A percentile compares a stretch with the other conserved stretches of the same genome.
phyloP scores from a whole-genome alignment of 495 filamentous ascomycete species.

The Penicillium ucsense region DNA sequence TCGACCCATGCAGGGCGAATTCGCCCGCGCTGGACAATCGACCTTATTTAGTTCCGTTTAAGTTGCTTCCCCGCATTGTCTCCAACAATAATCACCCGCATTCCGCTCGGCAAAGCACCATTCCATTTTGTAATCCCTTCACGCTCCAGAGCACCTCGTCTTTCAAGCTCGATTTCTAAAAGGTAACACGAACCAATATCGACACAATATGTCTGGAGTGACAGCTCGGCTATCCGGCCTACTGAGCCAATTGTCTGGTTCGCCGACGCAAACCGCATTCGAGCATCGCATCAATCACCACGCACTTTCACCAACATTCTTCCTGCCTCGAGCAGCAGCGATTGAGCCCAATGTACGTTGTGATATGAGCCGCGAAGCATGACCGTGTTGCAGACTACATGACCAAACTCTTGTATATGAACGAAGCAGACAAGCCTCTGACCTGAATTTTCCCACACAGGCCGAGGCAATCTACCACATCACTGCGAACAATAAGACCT shows the following conservation, averaged over 20 bases:
- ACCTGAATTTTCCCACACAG: conserved; percentile 22
- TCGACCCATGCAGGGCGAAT: not conserved
- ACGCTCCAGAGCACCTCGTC: no score
- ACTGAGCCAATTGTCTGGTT: conserved; percentile 49
- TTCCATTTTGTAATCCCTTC: no score
- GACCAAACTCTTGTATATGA: no score
- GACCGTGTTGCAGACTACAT: no score
- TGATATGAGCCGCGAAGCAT: no score
- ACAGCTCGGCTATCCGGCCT: conserved; percentile 50
- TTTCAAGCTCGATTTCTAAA: no score
- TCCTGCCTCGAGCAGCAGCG: conserved; percentile 74
- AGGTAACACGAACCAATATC: not conserved
- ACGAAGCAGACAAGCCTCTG: not conserved
- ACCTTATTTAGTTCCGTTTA: no score
- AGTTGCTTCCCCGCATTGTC: conserved; percentile 19
- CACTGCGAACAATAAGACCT: conserved; percentile 63
- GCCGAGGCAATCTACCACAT: conserved; percentile 80
- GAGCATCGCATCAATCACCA: conserved; percentile 58
- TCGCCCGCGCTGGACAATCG: no score
- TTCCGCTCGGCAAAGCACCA: not conserved
- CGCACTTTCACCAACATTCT: conserved; percentile 79
- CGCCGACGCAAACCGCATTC: conserved; percentile 20
- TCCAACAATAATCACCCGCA: conserved; percentile 3
- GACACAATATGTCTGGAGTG: conserved; percentile 42
- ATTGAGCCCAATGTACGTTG: conserved; percentile 74